These are phyloP conservation scores for Porphyrellus cyaneotinctus DNA, from an alignment of 768 basidiomycete species.

Conservation along the genomic window DNA sequence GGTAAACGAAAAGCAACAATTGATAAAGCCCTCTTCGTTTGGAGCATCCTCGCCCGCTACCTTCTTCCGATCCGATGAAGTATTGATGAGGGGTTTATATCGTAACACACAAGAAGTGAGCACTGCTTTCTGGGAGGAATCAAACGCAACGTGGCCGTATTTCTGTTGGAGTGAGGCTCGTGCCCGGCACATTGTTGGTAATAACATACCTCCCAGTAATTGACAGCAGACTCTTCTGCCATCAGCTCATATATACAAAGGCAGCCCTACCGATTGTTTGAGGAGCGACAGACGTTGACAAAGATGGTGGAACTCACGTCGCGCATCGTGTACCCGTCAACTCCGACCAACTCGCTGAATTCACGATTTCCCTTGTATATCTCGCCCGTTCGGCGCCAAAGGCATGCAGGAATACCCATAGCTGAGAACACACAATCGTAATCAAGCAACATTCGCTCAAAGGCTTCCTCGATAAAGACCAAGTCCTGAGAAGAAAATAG, in stretches of 20 bases:
- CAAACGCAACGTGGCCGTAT: constrained; percentile 92
- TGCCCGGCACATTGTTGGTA: neutral
- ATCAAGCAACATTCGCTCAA: constrained; percentile 90
- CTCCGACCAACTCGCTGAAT: constrained; percentile 85
- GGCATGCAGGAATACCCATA: constrained; percentile 95
- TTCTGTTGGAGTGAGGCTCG: constrained; percentile 48
- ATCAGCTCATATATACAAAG: constrained; percentile 97
- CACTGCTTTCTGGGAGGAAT: constrained; percentile 88
- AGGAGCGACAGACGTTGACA: neutral
- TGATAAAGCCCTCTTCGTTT: constrained; percentile 72
- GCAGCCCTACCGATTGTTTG: constrained; percentile 53
- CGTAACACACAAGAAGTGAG: constrained; percentile 87
- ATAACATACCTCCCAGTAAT: constrained; percentile 86
- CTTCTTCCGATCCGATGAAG: constrained; percentile 30
- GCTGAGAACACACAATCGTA: constrained; percentile 93
- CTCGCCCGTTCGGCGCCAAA: constrained; percentile 96
- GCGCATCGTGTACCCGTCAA: constrained; percentile 85
- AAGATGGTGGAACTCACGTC: constrained; percentile 49
- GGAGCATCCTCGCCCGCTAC: constrained; percentile 26
- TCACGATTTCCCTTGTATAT: constrained; percentile 98
- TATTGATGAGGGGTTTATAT: constrained; percentile 63
- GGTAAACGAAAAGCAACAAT: constrained; percentile 89
- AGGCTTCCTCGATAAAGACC: constrained; percentile 96
- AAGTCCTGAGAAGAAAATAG: constrained; percentile 55
- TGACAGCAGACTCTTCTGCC: constrained; percentile 95